These are phyloP conservation scores for Stellera chamaejasme DNA, from an alignment of 345 rosid species.

Conservation along the genomic window DNA sequence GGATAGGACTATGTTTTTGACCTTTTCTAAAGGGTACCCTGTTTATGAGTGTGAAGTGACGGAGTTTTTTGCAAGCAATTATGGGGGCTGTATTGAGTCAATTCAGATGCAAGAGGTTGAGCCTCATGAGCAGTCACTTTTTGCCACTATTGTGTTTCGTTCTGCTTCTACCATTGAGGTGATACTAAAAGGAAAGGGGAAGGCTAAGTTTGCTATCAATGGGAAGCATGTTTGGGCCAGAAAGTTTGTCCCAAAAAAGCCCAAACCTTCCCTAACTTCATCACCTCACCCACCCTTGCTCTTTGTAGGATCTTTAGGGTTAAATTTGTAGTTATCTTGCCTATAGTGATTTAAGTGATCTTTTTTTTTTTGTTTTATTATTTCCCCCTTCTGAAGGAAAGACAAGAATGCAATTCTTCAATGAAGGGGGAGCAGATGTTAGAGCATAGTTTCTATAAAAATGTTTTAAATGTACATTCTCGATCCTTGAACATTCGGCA, in stretches of 20 bases:
- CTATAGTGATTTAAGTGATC: too few species aligned
- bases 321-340: too few species aligned
- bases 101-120: constrained; percentile 46
- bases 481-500: too few species aligned
- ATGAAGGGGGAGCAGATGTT: too few species aligned
- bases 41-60: constrained; percentile 40
- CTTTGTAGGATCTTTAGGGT: too few species aligned
- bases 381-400: too few species aligned
- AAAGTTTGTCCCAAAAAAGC: constrained; percentile 37
- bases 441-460: too few species aligned
- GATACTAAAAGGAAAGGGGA: constrained; percentile 26
- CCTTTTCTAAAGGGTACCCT: constrained; percentile 58
- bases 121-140: constrained; percentile 31
- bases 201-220: constrained; percentile 48
- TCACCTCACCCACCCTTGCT: neutral
- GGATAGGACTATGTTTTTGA: constrained; percentile 48
- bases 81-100: constrained; percentile 45
- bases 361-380: too few species aligned
- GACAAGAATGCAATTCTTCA: too few species aligned
- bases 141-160: constrained; percentile 35
- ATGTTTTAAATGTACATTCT: too few species aligned
- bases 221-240: constrained; percentile 72
- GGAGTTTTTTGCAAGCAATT: constrained; percentile 27
- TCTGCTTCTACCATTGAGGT: constrained; percentile 13
- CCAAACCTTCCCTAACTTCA: neutral